Evolutionary conservation across 2,329 filamentous ascomycete genomes (phyloP).

Genomic region (Botrytis sinoallii): DNA sequence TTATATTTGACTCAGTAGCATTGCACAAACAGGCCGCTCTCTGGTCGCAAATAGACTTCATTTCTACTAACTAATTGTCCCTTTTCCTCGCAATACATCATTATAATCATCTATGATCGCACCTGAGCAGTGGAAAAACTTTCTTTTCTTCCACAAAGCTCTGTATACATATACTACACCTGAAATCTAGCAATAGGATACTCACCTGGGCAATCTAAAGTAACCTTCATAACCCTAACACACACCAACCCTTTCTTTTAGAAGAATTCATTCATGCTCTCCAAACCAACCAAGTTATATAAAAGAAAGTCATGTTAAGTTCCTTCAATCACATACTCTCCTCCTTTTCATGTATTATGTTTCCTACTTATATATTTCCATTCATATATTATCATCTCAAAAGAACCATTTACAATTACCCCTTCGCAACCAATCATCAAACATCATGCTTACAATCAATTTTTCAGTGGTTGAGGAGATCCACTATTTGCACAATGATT

Average conservation of each 20-base stretch:
- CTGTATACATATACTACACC: neutral
- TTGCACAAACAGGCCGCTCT: neutral
- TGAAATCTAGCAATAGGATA: neutral
- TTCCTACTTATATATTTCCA: no score
- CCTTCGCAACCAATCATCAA: neutral
- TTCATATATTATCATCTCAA: neutral
- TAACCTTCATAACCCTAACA: no score
- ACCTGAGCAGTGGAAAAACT: neutral
- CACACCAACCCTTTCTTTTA: neutral
- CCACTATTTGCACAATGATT: neutral
- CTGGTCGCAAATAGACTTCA: neutral
- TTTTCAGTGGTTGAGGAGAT: neutral
- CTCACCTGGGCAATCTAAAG: neutral
- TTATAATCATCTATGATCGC: neutral
- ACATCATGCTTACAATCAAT: neutral
- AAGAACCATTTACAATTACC: neutral
- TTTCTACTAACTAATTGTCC: neutral
- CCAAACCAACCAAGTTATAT: neutral
- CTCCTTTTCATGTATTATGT: no score
- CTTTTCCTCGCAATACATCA: neutral
- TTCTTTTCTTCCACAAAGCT: neutral
- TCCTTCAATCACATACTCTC: neutral
- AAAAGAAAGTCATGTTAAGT: neutral
- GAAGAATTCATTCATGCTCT: neutral
- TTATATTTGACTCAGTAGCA: neutral